A percentile compares a stretch with the other conserved stretches of the same genome.
Conservation (phyloP, 306 rosid genomes). For the Geum urbanum region DNA sequence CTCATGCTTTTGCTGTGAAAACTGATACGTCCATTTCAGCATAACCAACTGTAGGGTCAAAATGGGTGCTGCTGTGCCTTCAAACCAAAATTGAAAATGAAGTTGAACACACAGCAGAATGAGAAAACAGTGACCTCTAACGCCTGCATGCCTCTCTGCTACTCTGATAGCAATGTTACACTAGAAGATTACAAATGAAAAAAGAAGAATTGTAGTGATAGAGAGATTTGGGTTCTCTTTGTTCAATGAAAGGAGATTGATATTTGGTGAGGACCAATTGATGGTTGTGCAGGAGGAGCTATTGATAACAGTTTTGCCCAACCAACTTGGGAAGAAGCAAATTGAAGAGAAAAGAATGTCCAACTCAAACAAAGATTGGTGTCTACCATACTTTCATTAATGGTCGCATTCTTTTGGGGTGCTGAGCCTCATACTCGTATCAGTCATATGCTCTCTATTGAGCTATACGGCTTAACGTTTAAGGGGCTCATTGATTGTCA, state of each 20-base stretch:
- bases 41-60: not conserved
- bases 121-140: slow-evolving; percentile 29
- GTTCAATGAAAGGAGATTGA: not conserved
- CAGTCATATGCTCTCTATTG: not conserved
- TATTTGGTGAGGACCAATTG: not conserved
- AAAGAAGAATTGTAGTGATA: not conserved
- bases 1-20: not conserved
- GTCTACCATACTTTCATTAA: slow-evolving; percentile 37
- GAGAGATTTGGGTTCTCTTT: slow-evolving; percentile 11
- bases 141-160: slow-evolving; percentile 4
- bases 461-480: slow-evolving; percentile 1
- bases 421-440: not conserved
- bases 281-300: not conserved
- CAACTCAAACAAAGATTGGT: not conserved
- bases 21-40: slow-evolving; percentile 48
- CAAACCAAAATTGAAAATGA: slow-evolving; percentile 28
- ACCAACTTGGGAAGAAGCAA: slow-evolving; percentile 7
- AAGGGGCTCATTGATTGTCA: slow-evolving; percentile 34
- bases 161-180: slow-evolving; percentile 39
- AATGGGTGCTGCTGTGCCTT: slow-evolving; percentile 23
- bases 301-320: slow-evolving; percentile 7
- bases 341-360: slow-evolving; percentile 45
- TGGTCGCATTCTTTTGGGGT: slow-evolving; percentile 24
- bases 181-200: not conserved
- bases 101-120: slow-evolving; percentile 42